Base-by-base conservation (phyloP, 2,329 filamentous ascomycete species). In the Ascochyta fabae region DNA sequence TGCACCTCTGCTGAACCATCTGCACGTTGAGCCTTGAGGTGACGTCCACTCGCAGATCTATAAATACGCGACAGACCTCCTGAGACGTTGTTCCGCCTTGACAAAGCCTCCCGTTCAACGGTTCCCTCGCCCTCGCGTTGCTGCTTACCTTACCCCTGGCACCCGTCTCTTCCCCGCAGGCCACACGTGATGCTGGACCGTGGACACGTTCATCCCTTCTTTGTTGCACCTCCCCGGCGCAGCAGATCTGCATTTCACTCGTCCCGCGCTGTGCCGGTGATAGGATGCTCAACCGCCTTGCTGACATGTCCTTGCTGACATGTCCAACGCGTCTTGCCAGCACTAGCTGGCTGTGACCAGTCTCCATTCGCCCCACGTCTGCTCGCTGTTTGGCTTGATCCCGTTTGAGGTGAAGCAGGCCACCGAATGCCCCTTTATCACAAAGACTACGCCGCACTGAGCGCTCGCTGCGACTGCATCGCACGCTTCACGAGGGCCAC, bases 231-330 rank as follows among this genome's bases (percentile, higher is more conserved):
- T 27, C 36, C 19, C 15, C 53, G 46, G 53, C 53, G 47, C 23
- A 38, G 46, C 46, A 50, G 42, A 56, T 56, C 42, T 22, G 47
- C 53, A 56, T 56, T 47, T 50, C 47, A 51, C 47, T 56, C 23
- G 31, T 24, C 19, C 42, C 45, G 47, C 53, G 56, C 55, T 26
- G 55, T 48, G 48, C 55, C 56, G 47, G 47, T 35, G 49, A 60
- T 50, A 59, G 56, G 56, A 50, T 47, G 31, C 29, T 39, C 44
- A 44, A 35, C 40, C 47, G 63, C 58, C 53, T 62, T 62, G 64
- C 64, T 66, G 59, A 68, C 64, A 66, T 44, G 65, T 49, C 45
- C 55, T 62, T 62, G 64, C 64, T 66, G 59, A 68, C 64, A 66
- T 44, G 65, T 49, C 45, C 55, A 58, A 51, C 50, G 47, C 41